These are phyloP conservation scores for Botrytis paeoniae DNA, from an alignment of 2,329 filamentous ascomycete genomes.

Conservation along the genomic window DNA sequence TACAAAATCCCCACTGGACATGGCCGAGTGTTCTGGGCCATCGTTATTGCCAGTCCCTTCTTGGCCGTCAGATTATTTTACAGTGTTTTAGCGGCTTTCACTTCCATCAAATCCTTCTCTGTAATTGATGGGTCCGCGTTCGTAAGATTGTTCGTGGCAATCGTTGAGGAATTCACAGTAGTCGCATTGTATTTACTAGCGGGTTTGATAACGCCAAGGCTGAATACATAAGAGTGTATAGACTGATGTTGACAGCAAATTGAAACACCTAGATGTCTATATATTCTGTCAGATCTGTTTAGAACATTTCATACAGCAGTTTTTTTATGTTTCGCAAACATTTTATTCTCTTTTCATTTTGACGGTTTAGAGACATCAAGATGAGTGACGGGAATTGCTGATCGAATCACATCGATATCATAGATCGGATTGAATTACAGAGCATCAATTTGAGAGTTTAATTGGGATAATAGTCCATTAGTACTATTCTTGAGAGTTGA, in stretches of 20 bases:
- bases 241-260: neutral
- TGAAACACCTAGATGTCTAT: neutral
- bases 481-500: neutral
- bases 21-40: conserved; percentile 34
- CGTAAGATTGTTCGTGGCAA: conserved; percentile 36
- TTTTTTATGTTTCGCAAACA: neutral
- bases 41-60: conserved; percentile 35
- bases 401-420: neutral
- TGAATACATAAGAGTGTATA: neutral
- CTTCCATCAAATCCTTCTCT: conserved; percentile 29
- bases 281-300: neutral
- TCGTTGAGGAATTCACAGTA: conserved; percentile 37
- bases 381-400: neutral
- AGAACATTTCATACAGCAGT: fast-evolving
- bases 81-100: conserved; percentile 35
- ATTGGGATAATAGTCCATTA: fast-evolving
- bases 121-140: conserved; percentile 30
- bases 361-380: neutral
- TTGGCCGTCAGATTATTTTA: conserved; percentile 38
- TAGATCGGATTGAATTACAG: neutral
- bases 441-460: neutral
- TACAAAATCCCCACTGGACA: conserved; percentile 34
- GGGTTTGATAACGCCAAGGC: conserved; percentile 17
- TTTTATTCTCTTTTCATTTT: neutral
- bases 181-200: conserved; percentile 35